Conservation (phyloP, 805 yeast genomes). For the Wickerhamiella musiphila region DNA sequence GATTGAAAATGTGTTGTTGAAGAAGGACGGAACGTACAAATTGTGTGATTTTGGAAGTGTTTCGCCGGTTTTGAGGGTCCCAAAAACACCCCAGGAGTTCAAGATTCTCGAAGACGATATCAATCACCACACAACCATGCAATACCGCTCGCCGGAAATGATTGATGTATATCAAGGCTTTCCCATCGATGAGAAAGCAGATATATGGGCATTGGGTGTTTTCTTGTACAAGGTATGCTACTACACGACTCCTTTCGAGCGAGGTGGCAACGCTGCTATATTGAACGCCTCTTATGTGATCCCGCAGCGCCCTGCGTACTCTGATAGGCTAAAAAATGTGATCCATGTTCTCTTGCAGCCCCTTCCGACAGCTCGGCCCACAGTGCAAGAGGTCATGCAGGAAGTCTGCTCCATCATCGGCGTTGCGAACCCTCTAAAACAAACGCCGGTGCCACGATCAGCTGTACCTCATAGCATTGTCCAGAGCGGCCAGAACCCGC, state of each 20-base stretch:
- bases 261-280: slow-evolving; percentile 67
- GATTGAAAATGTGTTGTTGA: slow-evolving; percentile 78
- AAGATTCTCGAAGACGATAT: slow-evolving; percentile 69
- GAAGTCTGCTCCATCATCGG: slow-evolving; percentile 47
- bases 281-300: slow-evolving; percentile 69
- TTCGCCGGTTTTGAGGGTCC: slow-evolving; percentile 51
- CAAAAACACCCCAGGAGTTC: slow-evolving; percentile 55
- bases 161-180: slow-evolving; percentile 65
- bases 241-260: slow-evolving; percentile 87
- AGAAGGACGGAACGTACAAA: slow-evolving; percentile 52
- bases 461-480: no score
- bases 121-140: slow-evolving; percentile 85
- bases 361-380: slow-evolving; percentile 70
- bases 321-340: slow-evolving; percentile 55
- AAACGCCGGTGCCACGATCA: no score
- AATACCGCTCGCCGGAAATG: slow-evolving; percentile 93
- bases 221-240: slow-evolving; percentile 79
- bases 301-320: slow-evolving; percentile 49
- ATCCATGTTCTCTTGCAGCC: slow-evolving; percentile 68
- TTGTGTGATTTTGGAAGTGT: slow-evolving; percentile 92
- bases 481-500: no score
- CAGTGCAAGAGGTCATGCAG: slow-evolving; percentile 58
- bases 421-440: slow-evolving; percentile 35
- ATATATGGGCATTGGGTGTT: slow-evolving; percentile 94
- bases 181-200: slow-evolving; percentile 82